phyloP scores from a whole-genome alignment of 1,284 basidiomycete species.

The Cyathus pygmaeus region DNA sequence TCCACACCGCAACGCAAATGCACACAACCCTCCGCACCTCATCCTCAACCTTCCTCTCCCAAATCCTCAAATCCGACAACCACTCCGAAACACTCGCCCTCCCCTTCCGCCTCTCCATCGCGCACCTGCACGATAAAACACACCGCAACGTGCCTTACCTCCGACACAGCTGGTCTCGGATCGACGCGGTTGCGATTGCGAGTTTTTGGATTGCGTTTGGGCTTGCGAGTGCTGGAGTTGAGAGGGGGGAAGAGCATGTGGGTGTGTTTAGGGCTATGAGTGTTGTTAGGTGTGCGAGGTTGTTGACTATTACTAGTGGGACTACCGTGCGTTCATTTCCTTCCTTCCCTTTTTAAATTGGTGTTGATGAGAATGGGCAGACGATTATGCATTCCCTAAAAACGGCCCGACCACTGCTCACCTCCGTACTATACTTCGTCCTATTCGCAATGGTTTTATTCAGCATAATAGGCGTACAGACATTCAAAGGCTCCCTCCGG shows the following conservation, averaged over 20 bases:
- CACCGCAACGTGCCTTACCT: constrained; percentile 83
- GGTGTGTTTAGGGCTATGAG: constrained; percentile 92
- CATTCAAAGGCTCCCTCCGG: constrained; percentile 86
- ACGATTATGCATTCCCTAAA: constrained; percentile 96
- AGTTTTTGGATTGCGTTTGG: constrained; percentile 86
- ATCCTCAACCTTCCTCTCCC: constrained; percentile 59
- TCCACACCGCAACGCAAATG: constrained; percentile 19
- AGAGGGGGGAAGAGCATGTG: constrained; percentile 77
- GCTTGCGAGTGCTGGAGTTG: constrained; percentile 73
- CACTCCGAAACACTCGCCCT: constrained; percentile 57
- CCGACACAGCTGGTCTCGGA: constrained; percentile 93
- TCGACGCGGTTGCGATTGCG: constrained; percentile 88
- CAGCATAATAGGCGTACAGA: constrained; percentile 91
- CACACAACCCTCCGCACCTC: constrained; percentile 36
- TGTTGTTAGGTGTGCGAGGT: constrained; percentile 84
- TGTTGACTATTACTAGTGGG: constrained; percentile 91
- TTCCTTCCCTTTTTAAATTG: background rate
- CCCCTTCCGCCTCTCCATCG: constrained; percentile 75
- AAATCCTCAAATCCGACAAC: constrained; percentile 58
- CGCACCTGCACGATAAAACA: constrained; percentile 62
- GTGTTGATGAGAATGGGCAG: constrained; percentile 42
- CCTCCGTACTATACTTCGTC: constrained; percentile 92
- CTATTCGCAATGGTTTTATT: constrained; percentile 92
- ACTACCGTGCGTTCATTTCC: constrained; percentile 85
- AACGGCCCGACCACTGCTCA: constrained; percentile 86